Evolutionary conservation across 441 rosid species (phyloP), one percentile per base, ranked within the genome.

Genomic region (Gossypium trilobum): DNA sequence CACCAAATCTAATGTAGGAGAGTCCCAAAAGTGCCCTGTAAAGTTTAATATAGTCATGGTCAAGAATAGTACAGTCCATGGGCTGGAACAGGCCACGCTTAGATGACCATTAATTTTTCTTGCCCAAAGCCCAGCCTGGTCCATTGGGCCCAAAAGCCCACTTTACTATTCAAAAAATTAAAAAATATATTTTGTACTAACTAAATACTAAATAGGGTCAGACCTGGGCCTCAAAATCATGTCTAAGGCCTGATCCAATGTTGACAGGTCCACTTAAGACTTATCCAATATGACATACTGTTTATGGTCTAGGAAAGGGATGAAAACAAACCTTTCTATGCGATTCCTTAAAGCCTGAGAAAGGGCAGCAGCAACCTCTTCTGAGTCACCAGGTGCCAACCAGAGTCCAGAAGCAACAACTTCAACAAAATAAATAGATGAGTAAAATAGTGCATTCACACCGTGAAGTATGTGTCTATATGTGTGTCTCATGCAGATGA

Each of bases 301-400:
- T 59, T 71, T 73, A 51, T 61, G 22, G 56, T 36, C 46, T 50
- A 60, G 62, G 20, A 79, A 75, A 74, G 14, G 65, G 77, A 52
- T 39, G 46, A 68, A 80, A 78, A 73, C 65, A 77, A 81, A 93
- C 99, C 93, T 96, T 83, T 93, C 99, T 58, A 96, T 89, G 73
- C 90, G 83, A 82, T 91, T 91, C 83, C 92, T 87, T 71, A 96
- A 81, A 73, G 99, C 87, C 76, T 88, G 97, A 69, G 98, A 93
- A 74, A 96, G 89, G 78, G 99, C 98, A 72, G 88, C 82, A 6
- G 97, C 97, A 78, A 96, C 87, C 92, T 93, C 98, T 83, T 96
- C 98, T n/a, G 97, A 89, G 81, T 93, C 98, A 74, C 99, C 99
- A 82, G 99, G 98, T 78, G 98, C 91, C 77, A 88, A 82, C 99